Evolutionary conservation across 2,329 filamentous ascomycete species (phyloP), one percentile per base, ranked within the genome.

Genomic region (Colletotrichum musicola): DNA sequence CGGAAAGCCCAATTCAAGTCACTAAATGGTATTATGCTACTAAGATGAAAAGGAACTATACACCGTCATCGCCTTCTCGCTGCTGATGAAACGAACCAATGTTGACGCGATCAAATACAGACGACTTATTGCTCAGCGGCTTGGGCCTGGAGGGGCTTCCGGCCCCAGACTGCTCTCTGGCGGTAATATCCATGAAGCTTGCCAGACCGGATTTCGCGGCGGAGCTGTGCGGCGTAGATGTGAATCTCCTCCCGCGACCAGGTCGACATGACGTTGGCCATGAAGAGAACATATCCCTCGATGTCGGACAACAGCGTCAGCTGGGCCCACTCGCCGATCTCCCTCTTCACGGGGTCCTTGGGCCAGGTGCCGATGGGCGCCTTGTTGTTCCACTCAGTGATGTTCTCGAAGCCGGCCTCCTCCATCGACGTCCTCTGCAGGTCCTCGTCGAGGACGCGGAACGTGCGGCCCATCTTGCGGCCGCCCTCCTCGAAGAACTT

Each of bases 291-390:
- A 18, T 74, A 73, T 14, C 78, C 78, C 64, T 80, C 77, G 20
- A 77, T 71, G 14, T 77, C 78, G 42, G 77, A 75, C 25, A 77
- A 75, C 3, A 79, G 71, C 4, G 77, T 75, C 16, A 75, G 44
- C 38, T 76, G 73, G 3, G 73, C 73, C 57, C 75, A 80, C 46
- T 76, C 71, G 0, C 82, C 82, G 14, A 83, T 77, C 67, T 81
- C 77, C 61, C 78, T 78, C 7, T 73, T 71, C 12, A 74, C 74
- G 0, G 74, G 70, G 18, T 82, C 79, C 57, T 78, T 80, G 1
- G 83, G 75, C 83, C 83, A 85, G 6, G 73, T 70, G 3, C 81
- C 81, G 12, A 81, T 72, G 0, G 81, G 81, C 64, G 65, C 65
- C 62, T 68, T 74, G 51, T 69, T 64, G 25, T 74, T 71, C 51